These are phyloP conservation scores for Lodderomyces pseudojiufengensis DNA, from an alignment of 1,139 yeast genomes.

Conservation along the genomic window DNA sequence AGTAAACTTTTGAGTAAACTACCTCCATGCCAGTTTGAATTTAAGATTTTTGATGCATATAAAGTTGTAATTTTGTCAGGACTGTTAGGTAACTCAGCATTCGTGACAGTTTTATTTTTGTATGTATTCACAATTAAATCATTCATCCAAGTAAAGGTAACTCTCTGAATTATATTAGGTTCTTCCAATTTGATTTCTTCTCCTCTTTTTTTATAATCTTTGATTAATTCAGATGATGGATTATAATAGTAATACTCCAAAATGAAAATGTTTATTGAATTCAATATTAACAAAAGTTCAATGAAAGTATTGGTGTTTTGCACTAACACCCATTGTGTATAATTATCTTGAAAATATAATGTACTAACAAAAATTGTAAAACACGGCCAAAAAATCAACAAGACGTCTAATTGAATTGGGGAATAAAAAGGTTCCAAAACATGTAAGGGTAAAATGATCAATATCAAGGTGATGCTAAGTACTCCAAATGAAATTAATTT, in stretches of 20 bases:
- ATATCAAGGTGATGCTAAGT: conserved; percentile 10
- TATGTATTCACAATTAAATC: conserved; percentile 48
- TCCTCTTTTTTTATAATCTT: conserved; percentile 15
- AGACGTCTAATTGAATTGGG: conserved; percentile 31
- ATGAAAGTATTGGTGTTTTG: conserved; percentile 12
- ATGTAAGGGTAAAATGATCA: conserved; percentile 37
- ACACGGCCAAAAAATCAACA: conserved; percentile 44
- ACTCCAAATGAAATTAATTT: conserved; percentile 22
- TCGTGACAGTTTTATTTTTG: conserved; percentile 42
- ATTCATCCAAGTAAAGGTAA: conserved; percentile 66
- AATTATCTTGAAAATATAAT: conserved; percentile 28
- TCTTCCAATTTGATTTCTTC: conserved; percentile 20
- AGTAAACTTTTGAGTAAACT: conserved; percentile 42
- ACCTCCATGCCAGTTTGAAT: conserved; percentile 25
- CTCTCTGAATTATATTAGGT: conserved; percentile 47
- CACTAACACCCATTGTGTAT: conserved; percentile 24
- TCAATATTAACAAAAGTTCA: conserved; percentile 19
- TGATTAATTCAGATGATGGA: conserved; percentile 24
- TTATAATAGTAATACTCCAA: conserved; percentile 28
- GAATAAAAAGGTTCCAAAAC: conserved; percentile 32
- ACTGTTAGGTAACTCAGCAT: conserved; percentile 53
- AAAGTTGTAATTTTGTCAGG: conserved; percentile 46
- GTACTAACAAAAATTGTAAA: conserved; percentile 20
- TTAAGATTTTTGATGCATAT: conserved; percentile 17
- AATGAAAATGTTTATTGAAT: conserved; percentile 19